Evolutionary conservation across 306 rosid genomes (phyloP).

Genomic region (Trifolium repens): DNA sequence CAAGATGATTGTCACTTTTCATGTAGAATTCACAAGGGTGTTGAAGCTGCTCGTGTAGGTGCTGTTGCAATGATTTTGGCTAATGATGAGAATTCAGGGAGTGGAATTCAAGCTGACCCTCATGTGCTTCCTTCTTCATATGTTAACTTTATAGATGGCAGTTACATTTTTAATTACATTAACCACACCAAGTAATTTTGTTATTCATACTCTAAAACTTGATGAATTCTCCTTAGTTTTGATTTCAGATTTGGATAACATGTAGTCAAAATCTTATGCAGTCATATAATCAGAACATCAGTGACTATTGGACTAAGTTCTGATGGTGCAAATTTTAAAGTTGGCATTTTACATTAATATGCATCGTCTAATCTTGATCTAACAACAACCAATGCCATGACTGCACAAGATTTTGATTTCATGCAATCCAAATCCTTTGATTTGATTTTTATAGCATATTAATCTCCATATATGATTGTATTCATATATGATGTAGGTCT

Average conservation of each 20-base stretch:
- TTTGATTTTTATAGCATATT: neutral
- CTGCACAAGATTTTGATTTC: neutral
- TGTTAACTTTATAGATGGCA: constrained; percentile 48
- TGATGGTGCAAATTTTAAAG: too few relatives aligned
- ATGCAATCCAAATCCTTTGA: neutral
- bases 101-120: constrained; percentile 46
- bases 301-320: neutral
- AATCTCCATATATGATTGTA: too few relatives aligned
- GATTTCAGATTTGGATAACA: neutral
- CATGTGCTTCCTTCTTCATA: constrained; percentile 62
- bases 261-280: neutral
- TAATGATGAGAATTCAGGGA: constrained; percentile 1
- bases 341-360: too few relatives aligned
- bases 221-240: neutral
- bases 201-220: neutral
- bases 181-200: constrained; percentile 53
- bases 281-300: neutral
- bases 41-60: constrained; percentile 47
- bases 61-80: constrained; percentile 74
- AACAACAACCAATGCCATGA: neutral
- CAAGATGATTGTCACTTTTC: neutral
- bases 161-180: constrained; percentile 49
- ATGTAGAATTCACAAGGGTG: constrained; percentile 48
- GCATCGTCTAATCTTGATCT: too few relatives aligned
- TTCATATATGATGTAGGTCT: constrained; percentile 36